Evolutionary conservation across 73 alveolate genomes (phyloP), one percentile per base, ranked within the genome.

Genomic region (Blepharisma japonicum): DNA sequence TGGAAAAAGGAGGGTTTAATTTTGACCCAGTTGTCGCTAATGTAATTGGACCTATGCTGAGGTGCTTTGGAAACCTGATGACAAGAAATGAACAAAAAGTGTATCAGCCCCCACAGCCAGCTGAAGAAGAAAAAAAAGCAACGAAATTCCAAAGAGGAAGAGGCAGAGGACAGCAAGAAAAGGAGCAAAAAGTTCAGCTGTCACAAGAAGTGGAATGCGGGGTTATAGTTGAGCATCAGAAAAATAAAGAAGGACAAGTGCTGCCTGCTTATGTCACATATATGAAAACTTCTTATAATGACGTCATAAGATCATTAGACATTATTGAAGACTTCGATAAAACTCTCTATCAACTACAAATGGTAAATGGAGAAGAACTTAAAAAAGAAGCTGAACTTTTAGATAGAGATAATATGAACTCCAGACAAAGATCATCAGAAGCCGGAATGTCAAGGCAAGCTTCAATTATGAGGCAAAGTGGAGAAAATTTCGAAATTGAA

Each of bases 11-110:
- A 68, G 98, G 97, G 55, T 85, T 95, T 25, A 88, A 87, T 6
- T 86, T 96, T 14, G 94, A 90, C 38, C 94, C 89, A n/a, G 83
- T 86, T 21, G 83, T 84, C 67, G 77, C 93, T 7, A 98, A 93
- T 25, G 86, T 89, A 68, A 77, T 95, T 4, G 99, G 99, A 5
- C 96, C 97, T 7, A 91, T 94, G 18, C 71, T 96, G 50, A 83
- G 91, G 68, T 94, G 99, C 88, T 96, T 94, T 80, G 99, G 99
- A 45, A 96, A 94, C 42, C 89, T 96, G 20, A 86, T 89, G 81
- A 72, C 92, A 77, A 77, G 94, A 90, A 39, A 90, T 86, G 80
- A 88, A 84, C 66, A 87, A 88, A 81, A 72, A 78, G 81, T 49
- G 77, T 25, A 85, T 88, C 56, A 92, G 83, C 49, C 89, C 68